A percentile compares a stretch with the other conserved stretches of the same genome.
Evolutionary conservation across 2,329 filamentous ascomycete genomes (phyloP).

Genomic region (Colletotrichum limetticola): DNA sequence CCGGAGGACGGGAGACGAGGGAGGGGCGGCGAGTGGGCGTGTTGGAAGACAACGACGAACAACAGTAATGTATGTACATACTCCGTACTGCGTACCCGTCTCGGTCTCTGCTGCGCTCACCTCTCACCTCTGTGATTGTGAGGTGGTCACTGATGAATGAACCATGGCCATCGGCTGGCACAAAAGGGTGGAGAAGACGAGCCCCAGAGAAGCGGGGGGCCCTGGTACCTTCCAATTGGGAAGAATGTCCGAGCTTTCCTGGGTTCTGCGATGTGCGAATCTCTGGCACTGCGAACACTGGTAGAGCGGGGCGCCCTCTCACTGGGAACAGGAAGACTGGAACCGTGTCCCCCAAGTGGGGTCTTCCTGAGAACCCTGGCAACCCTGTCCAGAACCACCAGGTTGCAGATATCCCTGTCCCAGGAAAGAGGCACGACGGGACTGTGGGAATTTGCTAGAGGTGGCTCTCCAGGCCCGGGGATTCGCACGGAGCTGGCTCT

Average conservation of each 20-base stretch:
- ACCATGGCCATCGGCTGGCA: neutral
- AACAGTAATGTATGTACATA: neutral
- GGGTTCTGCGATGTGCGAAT: slow-evolving; percentile 13
- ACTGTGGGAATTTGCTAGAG: neutral
- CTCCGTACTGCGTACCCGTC: neutral
- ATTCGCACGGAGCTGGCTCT: slow-evolving; percentile 32
- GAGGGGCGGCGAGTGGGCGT: neutral
- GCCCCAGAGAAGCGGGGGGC: slow-evolving; percentile 21
- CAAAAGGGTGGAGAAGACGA: slow-evolving; percentile 5
- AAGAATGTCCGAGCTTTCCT: slow-evolving; percentile 36
- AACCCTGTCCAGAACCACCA: neutral
- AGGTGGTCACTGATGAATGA: neutral
- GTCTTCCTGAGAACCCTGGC: neutral
- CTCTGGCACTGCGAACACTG: neutral
- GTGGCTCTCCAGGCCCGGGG: slow-evolving; percentile 6
- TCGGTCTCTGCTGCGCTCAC: neutral
- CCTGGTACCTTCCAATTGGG: slow-evolving; percentile 34
- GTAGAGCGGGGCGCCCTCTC: neutral
- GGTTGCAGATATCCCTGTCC: neutral
- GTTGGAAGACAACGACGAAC: neutral
- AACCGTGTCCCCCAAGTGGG: neutral
- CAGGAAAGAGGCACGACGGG: neutral
- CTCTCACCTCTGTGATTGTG: neutral
- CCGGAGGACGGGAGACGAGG: neutral
- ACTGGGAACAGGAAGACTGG: neutral